Percentiles rank a stretch among this genome's conserved stretches.
These are phyloP conservation scores for Drechslerella coelobrocha DNA, from an alignment of 2,329 filamentous ascomycete species.

Conservation along the genomic window DNA sequence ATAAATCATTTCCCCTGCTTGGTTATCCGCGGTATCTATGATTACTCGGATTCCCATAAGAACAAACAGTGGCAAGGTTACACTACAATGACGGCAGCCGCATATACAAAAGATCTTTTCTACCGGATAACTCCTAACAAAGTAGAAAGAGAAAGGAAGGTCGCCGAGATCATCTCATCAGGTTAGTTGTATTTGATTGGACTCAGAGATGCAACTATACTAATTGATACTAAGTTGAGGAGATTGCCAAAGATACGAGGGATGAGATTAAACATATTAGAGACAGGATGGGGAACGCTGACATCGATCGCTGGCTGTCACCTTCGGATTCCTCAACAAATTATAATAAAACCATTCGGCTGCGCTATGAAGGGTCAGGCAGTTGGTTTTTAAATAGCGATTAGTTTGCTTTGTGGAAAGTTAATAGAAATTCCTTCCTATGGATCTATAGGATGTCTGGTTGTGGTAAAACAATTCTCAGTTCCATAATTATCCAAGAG, in stretches of 20 bases:
- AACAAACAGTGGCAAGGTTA: constrained; percentile 5
- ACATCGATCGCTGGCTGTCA: constrained; percentile 56
- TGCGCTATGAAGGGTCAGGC: constrained; percentile 57
- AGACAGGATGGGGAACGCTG: background rate
- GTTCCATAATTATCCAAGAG: constrained; percentile 58
- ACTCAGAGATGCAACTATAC: constrained; percentile 52
- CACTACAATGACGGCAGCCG: constrained; percentile 4
- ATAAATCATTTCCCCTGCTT: constrained; percentile 5
- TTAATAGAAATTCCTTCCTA: constrained; percentile 54
- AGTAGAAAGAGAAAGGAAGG: background rate
- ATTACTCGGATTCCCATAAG: constrained; percentile 16
- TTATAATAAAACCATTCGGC: constrained; percentile 55
- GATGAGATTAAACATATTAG: background rate
- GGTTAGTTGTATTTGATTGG: constrained; percentile 53
- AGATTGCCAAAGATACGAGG: background rate
- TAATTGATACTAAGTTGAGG: constrained; percentile 7
- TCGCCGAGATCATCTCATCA: background rate
- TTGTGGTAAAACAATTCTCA: constrained; percentile 60
- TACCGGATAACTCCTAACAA: background rate
- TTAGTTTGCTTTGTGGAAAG: constrained; percentile 57
- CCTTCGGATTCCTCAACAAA: constrained; percentile 58
- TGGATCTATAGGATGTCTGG: constrained; percentile 60
- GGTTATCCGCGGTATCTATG: constrained; percentile 8
- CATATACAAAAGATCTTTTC: constrained; percentile 8
- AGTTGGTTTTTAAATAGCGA: constrained; percentile 57